Evolutionary conservation across 345 rosid genomes (phyloP).

Genomic region (Brassica napus): DNA sequence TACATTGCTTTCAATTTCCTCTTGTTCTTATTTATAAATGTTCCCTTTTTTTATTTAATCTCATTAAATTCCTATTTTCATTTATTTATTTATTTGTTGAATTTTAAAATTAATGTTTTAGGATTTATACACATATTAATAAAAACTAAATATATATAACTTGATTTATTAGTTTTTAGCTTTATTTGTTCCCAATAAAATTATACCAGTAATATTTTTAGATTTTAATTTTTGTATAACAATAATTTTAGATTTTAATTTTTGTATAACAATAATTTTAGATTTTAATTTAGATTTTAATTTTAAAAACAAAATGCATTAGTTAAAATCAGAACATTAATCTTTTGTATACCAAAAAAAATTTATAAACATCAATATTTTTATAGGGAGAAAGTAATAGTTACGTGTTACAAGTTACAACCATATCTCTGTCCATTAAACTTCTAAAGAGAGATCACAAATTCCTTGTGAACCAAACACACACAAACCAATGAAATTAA

Average conservation of each 20-base stretch:
- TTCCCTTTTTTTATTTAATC: not conserved
- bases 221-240: no score
- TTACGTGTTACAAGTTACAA: slow-evolving; percentile 9
- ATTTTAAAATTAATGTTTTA: not conserved
- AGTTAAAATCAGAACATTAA: not conserved
- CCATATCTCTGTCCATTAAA: not conserved
- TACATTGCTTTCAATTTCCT: not conserved
- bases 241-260: no score
- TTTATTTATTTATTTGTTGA: not conserved
- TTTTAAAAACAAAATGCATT: not conserved
- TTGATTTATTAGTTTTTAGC: not conserved
- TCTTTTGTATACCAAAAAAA: not conserved
- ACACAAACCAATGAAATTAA: slow-evolving; percentile 1
- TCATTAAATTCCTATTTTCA: not conserved
- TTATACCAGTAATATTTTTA: not conserved
- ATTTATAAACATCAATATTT: not conserved
- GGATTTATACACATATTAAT: not conserved
- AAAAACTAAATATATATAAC: no score
- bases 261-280: no score
- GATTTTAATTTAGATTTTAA: no score
- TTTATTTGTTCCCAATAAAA: not conserved
- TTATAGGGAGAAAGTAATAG: no score
- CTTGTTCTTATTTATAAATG: not conserved
- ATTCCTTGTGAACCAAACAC: slow-evolving; percentile 20
- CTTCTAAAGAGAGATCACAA: slow-evolving; percentile 4